Evolutionary conservation across 305 asterid species (phyloP), one percentile per base, ranked within the genome.

Genomic region (Nicotiana rustica): DNA sequence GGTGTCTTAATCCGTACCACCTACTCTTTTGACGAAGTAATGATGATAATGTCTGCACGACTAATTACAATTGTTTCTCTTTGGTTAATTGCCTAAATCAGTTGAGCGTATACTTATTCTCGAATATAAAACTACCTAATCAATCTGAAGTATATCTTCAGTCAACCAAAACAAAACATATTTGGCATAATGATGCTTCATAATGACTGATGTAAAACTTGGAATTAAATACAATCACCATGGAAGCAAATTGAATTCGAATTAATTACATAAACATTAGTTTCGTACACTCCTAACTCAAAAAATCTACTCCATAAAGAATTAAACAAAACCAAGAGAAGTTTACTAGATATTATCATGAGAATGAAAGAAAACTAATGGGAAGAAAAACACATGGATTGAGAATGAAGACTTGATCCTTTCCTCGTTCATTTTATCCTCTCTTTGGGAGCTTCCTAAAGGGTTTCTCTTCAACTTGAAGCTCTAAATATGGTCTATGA

Each of bases 321-420:
- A 75, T 52, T 75, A 52, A 75, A 52, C 65, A 29, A 75, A 75
- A 52, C 80, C 47, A 75, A 25, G 25, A 75, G 80, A 71, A 71
- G 79, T 47, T 71, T 47, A 47, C 35, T 71, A 71, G 62, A 47
- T 47, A 21, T 47, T 18, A 71, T 47, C 8, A 71, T 9, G 21
- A 44, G 5, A 71, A 21, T 71, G 61, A 19, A 47, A 71, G 79
- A 21, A 49, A 73, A 73, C 6, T 47, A n/a, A 2, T 59, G 65
- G 10, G 19, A 59, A 59, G 25, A 59, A 59, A 59, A 59, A n/a
- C 21, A 57, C 62, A 10, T 4, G 62, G 47, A 67, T 33, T 33
- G 49, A 35, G 35, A 75, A 52, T 49, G 79, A 47, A 73, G 21
- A 35, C 7, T 52, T 25, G 44, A 73, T 14, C 8, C 41, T 73